Evolutionary conservation across 345 rosid species (phyloP), one percentile per base, ranked within the genome.

Genomic region (Euphorbia pulcherrima): DNA sequence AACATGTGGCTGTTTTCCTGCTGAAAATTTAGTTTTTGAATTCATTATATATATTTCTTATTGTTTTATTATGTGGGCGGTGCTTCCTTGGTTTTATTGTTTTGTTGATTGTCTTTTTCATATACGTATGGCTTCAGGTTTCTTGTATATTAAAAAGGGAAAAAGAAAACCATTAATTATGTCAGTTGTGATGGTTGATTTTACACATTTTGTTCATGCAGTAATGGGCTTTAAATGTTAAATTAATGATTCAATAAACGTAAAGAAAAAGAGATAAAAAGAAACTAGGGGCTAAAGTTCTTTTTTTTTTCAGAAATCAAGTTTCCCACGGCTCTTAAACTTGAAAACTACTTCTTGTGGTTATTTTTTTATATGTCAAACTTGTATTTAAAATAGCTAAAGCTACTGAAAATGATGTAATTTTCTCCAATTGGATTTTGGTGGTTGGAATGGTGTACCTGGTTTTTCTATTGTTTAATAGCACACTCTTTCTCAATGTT

Each of bases 391-490:
- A 48, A 46, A 65, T 50, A 46, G 37, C 28, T 16, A 65, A 21
- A 65, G 44, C n/a, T 3, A 53, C 35, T 67, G 50, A 54, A 67
- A 41, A 21, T 47, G n/a, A 68, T 29, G 5, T 33, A 30, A 7
- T 47, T 67, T 68, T 44, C 28, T 60, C 13, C 11, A 6, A 12
- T 53, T 52, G 59, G 14, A 12, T n/a, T 37, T 65, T 24, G 26
- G 65, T 67, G 50, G 58, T 41, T 60, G 56, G 26, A 9, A n/a
- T 64, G 21, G 21, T 65, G n/a, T 39, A 26, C 13, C 1, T 59
- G 61, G 53, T 33, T 8, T 46, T 9, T 46, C 14, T 52, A 4
- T 24, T 39, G 30, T 67, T 60, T 52, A 67, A 28, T 4, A 51
- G 14, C 47, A 21, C 4, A 52, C 29, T 52, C 76, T 20, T 40